phyloP scores from a whole-genome alignment of 495 filamentous ascomycete genomes.

The Usnea hakonensis region DNA sequence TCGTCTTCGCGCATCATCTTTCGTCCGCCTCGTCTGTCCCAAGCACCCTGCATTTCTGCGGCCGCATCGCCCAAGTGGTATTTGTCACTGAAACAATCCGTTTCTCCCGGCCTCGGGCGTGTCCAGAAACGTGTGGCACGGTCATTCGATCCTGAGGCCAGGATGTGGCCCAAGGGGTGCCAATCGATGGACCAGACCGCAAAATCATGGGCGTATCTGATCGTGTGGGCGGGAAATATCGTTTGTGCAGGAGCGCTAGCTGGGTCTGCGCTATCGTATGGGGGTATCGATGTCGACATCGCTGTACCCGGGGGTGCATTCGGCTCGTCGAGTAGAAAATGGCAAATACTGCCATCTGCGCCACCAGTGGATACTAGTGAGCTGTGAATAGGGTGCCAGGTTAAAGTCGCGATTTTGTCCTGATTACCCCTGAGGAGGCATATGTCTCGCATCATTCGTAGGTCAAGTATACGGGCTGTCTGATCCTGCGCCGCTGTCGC shows the following conservation, averaged over 20 bases:
- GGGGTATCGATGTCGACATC: slow-evolving; percentile 57
- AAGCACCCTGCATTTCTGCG: slow-evolving; percentile 87
- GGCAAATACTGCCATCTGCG: slow-evolving; percentile 77
- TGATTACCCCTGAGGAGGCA: slow-evolving; percentile 86
- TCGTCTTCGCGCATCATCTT: slow-evolving; percentile 83
- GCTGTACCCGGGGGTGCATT: slow-evolving; percentile 65
- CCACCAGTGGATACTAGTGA: slow-evolving; percentile 86
- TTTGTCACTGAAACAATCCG: slow-evolving; percentile 72
- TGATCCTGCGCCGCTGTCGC: slow-evolving; percentile 90
- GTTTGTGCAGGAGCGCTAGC: slow-evolving; percentile 69
- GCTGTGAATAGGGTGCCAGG: slow-evolving; percentile 89
- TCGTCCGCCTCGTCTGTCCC: slow-evolving; percentile 70
- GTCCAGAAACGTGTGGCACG: slow-evolving; percentile 96
- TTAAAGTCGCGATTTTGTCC: slow-evolving; percentile 84
- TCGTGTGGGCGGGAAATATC: slow-evolving; percentile 77
- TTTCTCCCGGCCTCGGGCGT: slow-evolving; percentile 77
- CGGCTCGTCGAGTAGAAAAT: slow-evolving; percentile 89
- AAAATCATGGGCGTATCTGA: slow-evolving; percentile 83
- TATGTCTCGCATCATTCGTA: slow-evolving; percentile 97
- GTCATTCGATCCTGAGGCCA: slow-evolving; percentile 98
- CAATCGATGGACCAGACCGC: slow-evolving; percentile 96
- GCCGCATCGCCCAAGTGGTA: slow-evolving; percentile 93
- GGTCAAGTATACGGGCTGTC: slow-evolving; percentile 83
- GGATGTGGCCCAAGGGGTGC: slow-evolving; percentile 91
- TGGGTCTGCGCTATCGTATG: slow-evolving; percentile 76